phyloP scores from a whole-genome alignment of 495 filamentous ascomycete species.

The Penicillium cataractarum region DNA sequence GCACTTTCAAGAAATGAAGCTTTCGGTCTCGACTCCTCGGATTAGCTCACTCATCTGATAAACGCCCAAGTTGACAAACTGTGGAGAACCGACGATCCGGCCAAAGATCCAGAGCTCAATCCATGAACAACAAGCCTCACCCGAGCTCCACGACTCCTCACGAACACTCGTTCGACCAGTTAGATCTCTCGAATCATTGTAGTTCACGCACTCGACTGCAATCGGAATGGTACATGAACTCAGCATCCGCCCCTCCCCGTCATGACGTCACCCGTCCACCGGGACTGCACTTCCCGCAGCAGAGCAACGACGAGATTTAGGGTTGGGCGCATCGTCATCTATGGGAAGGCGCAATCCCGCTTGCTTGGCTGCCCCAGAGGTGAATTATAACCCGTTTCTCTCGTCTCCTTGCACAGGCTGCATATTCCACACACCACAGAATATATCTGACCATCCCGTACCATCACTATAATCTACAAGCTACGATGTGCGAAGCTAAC shows the following conservation, averaged over 20 bases:
- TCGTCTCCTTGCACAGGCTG: not conserved
- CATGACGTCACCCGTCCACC: slow-evolving; percentile 33
- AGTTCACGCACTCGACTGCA: slow-evolving; percentile 23
- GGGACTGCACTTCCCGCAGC: slow-evolving; percentile 26
- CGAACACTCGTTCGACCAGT: not conserved
- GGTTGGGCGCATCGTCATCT: slow-evolving; percentile 34
- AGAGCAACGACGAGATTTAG: slow-evolving; percentile 15
- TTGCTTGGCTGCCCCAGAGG: not conserved
- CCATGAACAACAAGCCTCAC: not conserved
- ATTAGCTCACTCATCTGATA: slow-evolving; percentile 7
- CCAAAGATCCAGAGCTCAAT: not conserved
- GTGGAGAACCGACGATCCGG: slow-evolving; percentile 9
- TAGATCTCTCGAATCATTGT: not conserved
- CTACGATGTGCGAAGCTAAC: slow-evolving; percentile 6
- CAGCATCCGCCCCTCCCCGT: slow-evolving; percentile 29
- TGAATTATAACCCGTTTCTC: not conserved
- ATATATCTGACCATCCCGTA: not conserved
- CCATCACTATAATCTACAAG: not conserved
- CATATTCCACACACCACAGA: slow-evolving; percentile 10
- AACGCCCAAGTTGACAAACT: not conserved
- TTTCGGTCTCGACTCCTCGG: not conserved
- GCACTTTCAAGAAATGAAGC: not conserved
- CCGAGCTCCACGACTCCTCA: slow-evolving; percentile 2
- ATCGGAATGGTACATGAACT: slow-evolving; percentile 20
- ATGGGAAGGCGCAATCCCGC: slow-evolving; percentile 21